Conservation (phyloP, 2,329 filamentous ascomycete genomes). For the Fusarium beomiforme region DNA sequence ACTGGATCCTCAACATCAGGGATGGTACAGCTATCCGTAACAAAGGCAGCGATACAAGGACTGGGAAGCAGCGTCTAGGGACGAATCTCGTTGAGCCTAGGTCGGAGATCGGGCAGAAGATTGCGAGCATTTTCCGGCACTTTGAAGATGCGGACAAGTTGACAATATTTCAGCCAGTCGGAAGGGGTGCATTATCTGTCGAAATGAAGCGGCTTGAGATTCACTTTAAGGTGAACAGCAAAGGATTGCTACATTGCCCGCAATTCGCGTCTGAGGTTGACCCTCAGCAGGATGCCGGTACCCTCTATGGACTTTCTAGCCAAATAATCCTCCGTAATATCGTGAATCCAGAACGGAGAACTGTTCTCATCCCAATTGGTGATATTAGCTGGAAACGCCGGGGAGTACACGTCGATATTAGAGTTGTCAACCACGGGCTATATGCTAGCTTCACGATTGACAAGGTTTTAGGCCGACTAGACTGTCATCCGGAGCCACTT, state of each 20-base stretch:
- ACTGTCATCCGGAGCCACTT: constrained; percentile 65
- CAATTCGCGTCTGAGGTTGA: constrained; percentile 65
- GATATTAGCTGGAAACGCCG: constrained; percentile 39
- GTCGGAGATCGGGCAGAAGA: constrained; percentile 38
- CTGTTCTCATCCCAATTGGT: constrained; percentile 65
- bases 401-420: constrained; percentile 54
- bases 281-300: constrained; percentile 66
- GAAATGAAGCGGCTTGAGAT: constrained; percentile 65
- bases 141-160: constrained; percentile 46
- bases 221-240: constrained; percentile 59
- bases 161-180: constrained; percentile 51
- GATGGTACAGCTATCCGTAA: constrained; percentile 27
- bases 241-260: constrained; percentile 55
- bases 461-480: constrained; percentile 62
- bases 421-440: constrained; percentile 42
- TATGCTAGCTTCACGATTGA: constrained; percentile 66
- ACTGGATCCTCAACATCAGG: constrained; percentile 50
- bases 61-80: neutral
- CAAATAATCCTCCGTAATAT: constrained; percentile 43
- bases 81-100: constrained; percentile 59
- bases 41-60: neutral
- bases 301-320: constrained; percentile 25
- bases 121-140: constrained; percentile 57
- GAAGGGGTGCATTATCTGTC: constrained; percentile 49
- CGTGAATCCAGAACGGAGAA: constrained; percentile 53